Conservation (phyloP, 805 yeast species). For the Metahyphopichia silvanorum region DNA sequence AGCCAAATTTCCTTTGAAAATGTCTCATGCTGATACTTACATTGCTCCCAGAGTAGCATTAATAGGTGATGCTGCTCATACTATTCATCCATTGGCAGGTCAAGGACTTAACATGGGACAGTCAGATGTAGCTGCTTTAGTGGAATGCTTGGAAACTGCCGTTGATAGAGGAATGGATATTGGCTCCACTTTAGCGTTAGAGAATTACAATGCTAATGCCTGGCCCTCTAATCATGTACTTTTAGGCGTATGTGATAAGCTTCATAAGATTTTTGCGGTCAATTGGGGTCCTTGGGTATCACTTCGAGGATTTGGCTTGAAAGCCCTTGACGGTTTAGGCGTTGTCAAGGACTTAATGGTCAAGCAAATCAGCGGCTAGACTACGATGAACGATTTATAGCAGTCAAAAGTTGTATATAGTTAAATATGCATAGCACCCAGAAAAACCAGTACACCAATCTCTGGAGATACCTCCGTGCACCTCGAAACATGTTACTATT, state of each 20-base stretch:
- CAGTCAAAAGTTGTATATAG: conserved; percentile 18
- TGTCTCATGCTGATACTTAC: conserved; percentile 90
- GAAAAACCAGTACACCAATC: no score
- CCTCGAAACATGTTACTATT: no score
- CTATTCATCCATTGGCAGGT: conserved; percentile 96
- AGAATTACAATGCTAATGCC: conserved; percentile 82
- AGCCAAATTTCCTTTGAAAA: conserved; percentile 83
- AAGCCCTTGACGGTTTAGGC: conserved; percentile 58
- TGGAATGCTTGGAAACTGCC: conserved; percentile 67
- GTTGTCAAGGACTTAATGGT: conserved; percentile 71
- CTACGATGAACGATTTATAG: background rate
- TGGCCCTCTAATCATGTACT: conserved; percentile 77
- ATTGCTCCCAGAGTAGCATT: conserved; percentile 81
- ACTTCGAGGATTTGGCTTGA: conserved; percentile 73
- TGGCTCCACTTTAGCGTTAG: conserved; percentile 76
- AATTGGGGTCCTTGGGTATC: conserved; percentile 72
- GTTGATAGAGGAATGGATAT: conserved; percentile 79
- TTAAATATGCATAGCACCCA: no score
- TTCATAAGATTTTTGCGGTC: conserved; percentile 82
- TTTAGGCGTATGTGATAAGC: conserved; percentile 85
- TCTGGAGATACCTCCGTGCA: no score
- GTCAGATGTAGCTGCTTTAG: conserved; percentile 76
- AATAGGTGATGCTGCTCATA: conserved; percentile 98
- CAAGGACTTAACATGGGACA: conserved; percentile 99
- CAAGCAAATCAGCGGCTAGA: conserved; percentile 31